These are phyloP conservation scores for Candida maris DNA, from an alignment of 805 yeast species.

Conservation along the genomic window DNA sequence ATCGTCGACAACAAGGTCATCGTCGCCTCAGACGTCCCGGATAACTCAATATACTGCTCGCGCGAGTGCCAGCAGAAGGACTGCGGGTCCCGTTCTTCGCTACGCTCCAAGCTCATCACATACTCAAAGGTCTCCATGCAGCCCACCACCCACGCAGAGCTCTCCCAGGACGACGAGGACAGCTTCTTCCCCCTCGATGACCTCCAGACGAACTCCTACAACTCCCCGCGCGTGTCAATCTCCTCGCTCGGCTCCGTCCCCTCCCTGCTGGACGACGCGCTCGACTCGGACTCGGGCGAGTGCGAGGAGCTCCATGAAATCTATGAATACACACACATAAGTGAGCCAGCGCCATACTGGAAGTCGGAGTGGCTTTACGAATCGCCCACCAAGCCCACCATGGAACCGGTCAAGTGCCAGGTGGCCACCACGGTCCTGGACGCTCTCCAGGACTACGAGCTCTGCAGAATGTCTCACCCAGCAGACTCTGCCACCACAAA, in stretches of 20 bases:
- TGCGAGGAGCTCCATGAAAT: constrained; percentile 14
- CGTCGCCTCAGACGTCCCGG: constrained; percentile 1
- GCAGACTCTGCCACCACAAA: constrained; percentile 11
- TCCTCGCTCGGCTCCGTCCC: constrained; percentile 19
- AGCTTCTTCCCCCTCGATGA: constrained; percentile 23
- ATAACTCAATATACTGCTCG: constrained; percentile 18
- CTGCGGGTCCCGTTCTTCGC: constrained; percentile 5
- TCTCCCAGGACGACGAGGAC: constrained; percentile 11
- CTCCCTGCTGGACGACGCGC: constrained; percentile 18
- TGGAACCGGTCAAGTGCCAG: neutral
- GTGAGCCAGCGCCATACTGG: constrained; percentile 1
- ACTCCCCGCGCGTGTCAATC: constrained; percentile 14
- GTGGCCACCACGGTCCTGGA: constrained; percentile 6
- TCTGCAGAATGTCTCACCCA: neutral
- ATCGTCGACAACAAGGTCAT: constrained; percentile 22
- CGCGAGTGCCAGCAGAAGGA: constrained; percentile 19
- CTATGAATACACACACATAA: constrained; percentile 9
- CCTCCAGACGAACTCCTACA: constrained; percentile 18
- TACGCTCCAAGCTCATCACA: constrained; percentile 15
- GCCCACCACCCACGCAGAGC: neutral
- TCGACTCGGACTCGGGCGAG: constrained; percentile 12
- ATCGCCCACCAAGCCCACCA: constrained; percentile 7
- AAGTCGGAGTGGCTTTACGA: constrained; percentile 15
- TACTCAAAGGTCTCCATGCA: constrained; percentile 12
- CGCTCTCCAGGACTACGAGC: constrained; percentile 3